Base-by-base conservation (phyloP, 2,329 filamentous ascomycete species). In the Colletotrichum gloeosporioides region DNA sequence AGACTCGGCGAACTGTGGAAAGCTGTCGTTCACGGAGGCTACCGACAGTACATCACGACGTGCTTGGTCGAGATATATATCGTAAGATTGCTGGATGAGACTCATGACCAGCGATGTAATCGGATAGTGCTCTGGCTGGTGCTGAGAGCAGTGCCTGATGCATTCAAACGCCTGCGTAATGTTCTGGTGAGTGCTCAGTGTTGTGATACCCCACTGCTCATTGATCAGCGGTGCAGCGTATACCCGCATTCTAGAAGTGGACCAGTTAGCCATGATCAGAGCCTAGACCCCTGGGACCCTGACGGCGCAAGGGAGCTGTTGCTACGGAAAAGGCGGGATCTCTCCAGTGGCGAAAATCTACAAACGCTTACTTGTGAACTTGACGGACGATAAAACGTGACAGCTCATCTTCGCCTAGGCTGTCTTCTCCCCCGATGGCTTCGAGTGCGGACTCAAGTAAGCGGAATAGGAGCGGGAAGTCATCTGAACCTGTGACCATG, bases 401-500 rank as follows among this genome's bases (percentile, higher is more conserved):
- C 13, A 68, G 6, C 0, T 79, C 80, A 0, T 79, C 80, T 0
- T 78, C 66, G 0, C 81, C 79, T 0, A 83, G 64, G 0, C 77
- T 78, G 0, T 78, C 39, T 3, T 77, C 77, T 0, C 80, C 81
- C 0, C 81, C 81, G 2, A 83, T 80, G 1, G 77, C 80, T 18
- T 79, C 64, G 9, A 83, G 31, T 1, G 80, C 81, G 4, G 80
- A 81, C 25, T 82, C 79, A 0, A 82, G 67, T 78, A 82, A 79
- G 0, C 80, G 73, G 4, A 81, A 73, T 1, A 83, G 69, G 0
- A 78, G 75, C 0, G 81, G 80, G 49, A 82, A 83, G 32, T 83
- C 81, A 0, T 79, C 80, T 0, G 74, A 78, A 0, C 81, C 82
- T 0, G 79, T 82, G 0, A 83, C 80, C 36, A 83, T 79, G 0